Base-by-base conservation (phyloP, 225 moss, liverwort and hornwort genomes). In the Sphagnum tenellum region DNA sequence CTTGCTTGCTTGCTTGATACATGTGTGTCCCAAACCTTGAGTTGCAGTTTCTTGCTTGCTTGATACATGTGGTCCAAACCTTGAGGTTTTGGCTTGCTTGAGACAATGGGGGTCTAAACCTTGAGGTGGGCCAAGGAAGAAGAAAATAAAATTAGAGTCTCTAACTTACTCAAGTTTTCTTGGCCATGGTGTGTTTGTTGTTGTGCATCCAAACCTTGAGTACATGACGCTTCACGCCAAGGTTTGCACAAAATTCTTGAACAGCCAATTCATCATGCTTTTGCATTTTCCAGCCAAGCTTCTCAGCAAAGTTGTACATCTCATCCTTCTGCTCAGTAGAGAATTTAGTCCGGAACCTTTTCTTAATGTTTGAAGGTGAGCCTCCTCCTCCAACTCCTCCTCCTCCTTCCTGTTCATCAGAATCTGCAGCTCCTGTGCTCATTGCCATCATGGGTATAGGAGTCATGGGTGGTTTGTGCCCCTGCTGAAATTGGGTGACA, bases 151-250 rank as follows among this genome's bases (percentile, higher is more conserved):
- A 55, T 14, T 2, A 29, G 29, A 29, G 29, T 29, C 29, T 29
- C 0, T 29, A 29, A 29, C 29, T 29, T 29, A 29, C n/a, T 82
- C 71, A 82, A 0, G 81, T 75, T 82, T 98, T 98, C 73, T 98
- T 98, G 64, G 92, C 96, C 84, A 93, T 77, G 65, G 96, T 90
- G 82, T 98, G 87, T 85, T 98, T 98, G 85, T 98, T 98, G 85
- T 98, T 98, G 80, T 98, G 96, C 96, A 98, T 98, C 96, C 96
- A 98, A 71, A 98, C 96, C 87, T 98, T 98, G 74, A 98, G 93
- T 54, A 98, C 96, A 66, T 98, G 96, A 57, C 93, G 90, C 74
- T 98, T 98, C 62, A 98, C 89, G 55, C 93, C 93, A 47, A 82
- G 85, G 13, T 76, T 76, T 60, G 93, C 59, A 65, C 96, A 98